A percentile compares a stretch with the other conserved stretches of the same genome.
phyloP scores from a whole-genome alignment of 768 basidiomycete genomes.

The Phylloporus scabripes region DNA sequence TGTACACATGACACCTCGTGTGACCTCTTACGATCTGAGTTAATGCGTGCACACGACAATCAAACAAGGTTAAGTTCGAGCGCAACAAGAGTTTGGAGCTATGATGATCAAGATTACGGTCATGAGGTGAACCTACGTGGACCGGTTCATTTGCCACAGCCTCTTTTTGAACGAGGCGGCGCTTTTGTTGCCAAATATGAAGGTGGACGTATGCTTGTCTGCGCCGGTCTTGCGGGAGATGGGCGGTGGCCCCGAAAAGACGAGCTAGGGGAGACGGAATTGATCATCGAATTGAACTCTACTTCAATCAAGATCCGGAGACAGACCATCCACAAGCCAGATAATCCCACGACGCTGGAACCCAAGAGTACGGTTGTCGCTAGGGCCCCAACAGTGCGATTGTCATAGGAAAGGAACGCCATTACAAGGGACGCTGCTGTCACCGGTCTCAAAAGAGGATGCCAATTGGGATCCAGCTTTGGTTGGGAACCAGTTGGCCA shows the following conservation, averaged over 20 bases:
- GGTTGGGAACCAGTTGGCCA: slow-evolving; percentile 30
- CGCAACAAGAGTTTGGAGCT: slow-evolving; percentile 4
- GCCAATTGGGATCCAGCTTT: slow-evolving; percentile 28
- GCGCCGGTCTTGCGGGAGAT: slow-evolving; percentile 72
- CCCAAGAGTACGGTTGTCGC: slow-evolving; percentile 46
- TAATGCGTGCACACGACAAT: slow-evolving; percentile 10
- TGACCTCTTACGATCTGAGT: slow-evolving; percentile 10
- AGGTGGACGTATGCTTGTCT: slow-evolving; percentile 75
- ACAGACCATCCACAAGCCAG: slow-evolving; percentile 71
- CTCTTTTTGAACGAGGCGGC: slow-evolving; percentile 62
- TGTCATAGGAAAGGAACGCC: slow-evolving; percentile 64
- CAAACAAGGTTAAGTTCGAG: slow-evolving; percentile 29
- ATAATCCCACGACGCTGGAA: slow-evolving; percentile 49
- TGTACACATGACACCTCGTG: slow-evolving; percentile 16
- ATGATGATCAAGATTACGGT: slow-evolving; percentile 15
- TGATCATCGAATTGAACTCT: slow-evolving; percentile 14
- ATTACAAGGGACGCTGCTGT: slow-evolving; percentile 49
- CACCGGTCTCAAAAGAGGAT: slow-evolving; percentile 63
- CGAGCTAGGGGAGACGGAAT: slow-evolving; percentile 36
- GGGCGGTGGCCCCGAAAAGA: slow-evolving; percentile 52
- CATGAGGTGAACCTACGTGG: slow-evolving; percentile 18
- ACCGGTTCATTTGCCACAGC: slow-evolving; percentile 44
- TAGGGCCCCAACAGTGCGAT: slow-evolving; percentile 50
- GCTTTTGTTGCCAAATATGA: slow-evolving; percentile 71
- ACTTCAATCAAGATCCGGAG: slow-evolving; percentile 7